These are phyloP conservation scores for Fusarium decemcellulare DNA, from an alignment of 2,329 filamentous ascomycete genomes.

Conservation along the genomic window DNA sequence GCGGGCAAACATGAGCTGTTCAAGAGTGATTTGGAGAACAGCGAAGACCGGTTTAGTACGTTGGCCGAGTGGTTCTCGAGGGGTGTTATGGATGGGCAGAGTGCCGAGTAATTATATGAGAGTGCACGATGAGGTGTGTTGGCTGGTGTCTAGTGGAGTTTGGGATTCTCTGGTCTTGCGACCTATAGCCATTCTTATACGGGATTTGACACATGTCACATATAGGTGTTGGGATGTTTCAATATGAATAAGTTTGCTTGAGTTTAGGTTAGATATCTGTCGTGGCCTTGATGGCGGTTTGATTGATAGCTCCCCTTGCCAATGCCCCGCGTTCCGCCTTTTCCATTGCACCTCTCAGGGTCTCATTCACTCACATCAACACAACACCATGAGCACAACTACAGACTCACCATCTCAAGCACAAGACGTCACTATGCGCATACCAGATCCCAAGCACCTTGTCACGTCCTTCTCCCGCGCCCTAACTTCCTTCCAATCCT, in stretches of 20 bases:
- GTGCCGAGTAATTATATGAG: conserved; percentile 45
- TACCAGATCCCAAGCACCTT: conserved; percentile 47
- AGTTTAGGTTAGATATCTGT: not conserved
- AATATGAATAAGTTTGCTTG: conserved; percentile 21
- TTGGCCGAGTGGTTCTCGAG: conserved; percentile 95
- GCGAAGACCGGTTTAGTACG: conserved; percentile 88
- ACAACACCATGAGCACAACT: conserved; percentile 21
- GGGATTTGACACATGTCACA: conserved; percentile 6
- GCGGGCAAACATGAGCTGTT: conserved; percentile 93
- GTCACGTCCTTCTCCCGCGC: conserved; percentile 60
- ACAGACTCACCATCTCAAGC: not conserved
- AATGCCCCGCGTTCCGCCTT: conserved; percentile 30
- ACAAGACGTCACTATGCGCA: conserved; percentile 31
- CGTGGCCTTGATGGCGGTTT: not conserved
- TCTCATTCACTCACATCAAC: not conserved
- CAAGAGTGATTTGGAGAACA: conserved; percentile 81
- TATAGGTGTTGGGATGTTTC: conserved; percentile 18
- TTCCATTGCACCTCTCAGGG: not conserved
- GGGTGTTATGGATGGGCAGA: conserved; percentile 81
- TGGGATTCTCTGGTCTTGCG: conserved; percentile 12
- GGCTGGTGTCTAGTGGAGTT: conserved; percentile 41
- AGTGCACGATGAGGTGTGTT: conserved; percentile 9
- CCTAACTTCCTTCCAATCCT: conserved; percentile 61
- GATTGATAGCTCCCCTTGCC: conserved; percentile 1
- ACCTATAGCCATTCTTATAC: conserved; percentile 8